A percentile compares a stretch with the other conserved stretches of the same genome.
Evolutionary conservation across 23 red algal species (phyloP).

Genomic region (Gracilaria caudata): DNA sequence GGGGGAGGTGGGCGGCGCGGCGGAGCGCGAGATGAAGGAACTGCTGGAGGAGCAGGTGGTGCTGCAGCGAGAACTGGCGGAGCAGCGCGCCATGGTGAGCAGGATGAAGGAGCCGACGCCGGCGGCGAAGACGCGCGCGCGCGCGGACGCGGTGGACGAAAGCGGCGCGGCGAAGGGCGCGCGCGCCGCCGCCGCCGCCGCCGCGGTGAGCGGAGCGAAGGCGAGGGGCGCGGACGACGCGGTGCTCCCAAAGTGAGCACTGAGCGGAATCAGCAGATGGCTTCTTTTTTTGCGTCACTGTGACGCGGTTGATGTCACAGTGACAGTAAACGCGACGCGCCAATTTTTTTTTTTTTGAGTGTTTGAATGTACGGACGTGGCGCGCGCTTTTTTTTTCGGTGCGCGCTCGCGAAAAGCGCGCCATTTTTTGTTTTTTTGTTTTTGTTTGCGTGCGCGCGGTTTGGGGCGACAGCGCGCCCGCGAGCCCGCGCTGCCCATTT

Average conservation of each 20-base stretch:
- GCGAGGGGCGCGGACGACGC: background rate
- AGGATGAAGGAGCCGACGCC: background rate
- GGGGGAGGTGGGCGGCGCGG: background rate
- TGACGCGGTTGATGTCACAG: too few relatives aligned
- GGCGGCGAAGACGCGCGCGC: background rate
- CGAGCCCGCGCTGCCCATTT: too few relatives aligned
- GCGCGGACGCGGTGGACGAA: background rate
- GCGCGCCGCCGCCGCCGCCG: background rate
- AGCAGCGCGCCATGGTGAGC: background rate
- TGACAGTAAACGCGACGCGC: too few relatives aligned
- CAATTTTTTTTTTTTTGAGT: too few relatives aligned
- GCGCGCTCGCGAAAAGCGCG: too few relatives aligned
- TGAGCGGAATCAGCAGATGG: too few relatives aligned
- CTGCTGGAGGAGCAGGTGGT: conserved; percentile 18
- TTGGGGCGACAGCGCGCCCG: too few relatives aligned
- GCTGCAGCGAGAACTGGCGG: conserved; percentile 24
- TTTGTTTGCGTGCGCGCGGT: too few relatives aligned
- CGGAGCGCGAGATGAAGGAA: background rate
- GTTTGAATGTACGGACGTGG: too few relatives aligned
- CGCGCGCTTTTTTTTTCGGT: too few relatives aligned
- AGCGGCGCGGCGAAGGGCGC: background rate
- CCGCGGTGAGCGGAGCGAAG: background rate
- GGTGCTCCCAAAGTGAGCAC: too few relatives aligned
- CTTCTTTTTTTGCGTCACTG: background rate
- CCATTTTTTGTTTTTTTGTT: too few relatives aligned